Conservation (phyloP, 495 filamentous ascomycete genomes). For the Penicillium maclennaniae region DNA sequence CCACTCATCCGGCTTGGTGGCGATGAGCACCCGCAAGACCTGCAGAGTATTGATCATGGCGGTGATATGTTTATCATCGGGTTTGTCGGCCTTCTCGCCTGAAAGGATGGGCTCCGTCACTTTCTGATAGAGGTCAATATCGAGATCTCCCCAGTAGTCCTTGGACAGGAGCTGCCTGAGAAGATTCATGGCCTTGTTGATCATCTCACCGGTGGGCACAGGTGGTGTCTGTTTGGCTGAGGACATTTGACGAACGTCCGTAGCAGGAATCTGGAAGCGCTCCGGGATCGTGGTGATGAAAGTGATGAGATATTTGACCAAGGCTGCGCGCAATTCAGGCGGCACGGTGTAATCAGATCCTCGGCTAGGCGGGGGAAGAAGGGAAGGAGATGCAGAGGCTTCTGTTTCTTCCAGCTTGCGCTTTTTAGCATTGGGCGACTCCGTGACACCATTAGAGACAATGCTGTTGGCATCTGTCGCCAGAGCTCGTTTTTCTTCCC, state of each 20-base stretch:
- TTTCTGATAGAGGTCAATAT: conserved; percentile 85
- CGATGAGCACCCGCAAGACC: conserved; percentile 80
- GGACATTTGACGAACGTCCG: conserved; percentile 55
- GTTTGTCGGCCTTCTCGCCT: conserved; percentile 61
- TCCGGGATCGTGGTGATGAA: conserved; percentile 90
- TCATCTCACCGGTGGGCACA: conserved; percentile 65
- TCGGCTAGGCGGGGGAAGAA: conserved; percentile 46
- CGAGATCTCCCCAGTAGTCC: conserved; percentile 86
- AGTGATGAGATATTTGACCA: conserved; percentile 89
- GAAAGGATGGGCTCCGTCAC: conserved; percentile 79
- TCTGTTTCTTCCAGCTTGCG: conserved; percentile 62
- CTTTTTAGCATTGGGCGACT: conserved; percentile 73
- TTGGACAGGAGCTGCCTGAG: conserved; percentile 84
- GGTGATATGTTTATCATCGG: conserved; percentile 69
- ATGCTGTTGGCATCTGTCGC: conserved; percentile 35
- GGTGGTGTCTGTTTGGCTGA: conserved; percentile 42
- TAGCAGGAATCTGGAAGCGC: conserved; percentile 69
- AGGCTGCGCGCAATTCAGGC: conserved; percentile 59
- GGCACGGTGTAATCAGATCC: conserved; percentile 68
- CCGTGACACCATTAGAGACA: conserved; percentile 47
- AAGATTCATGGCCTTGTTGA: conserved; percentile 76
- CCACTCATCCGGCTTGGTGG: conserved; percentile 86
- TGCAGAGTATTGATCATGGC: conserved; percentile 89
- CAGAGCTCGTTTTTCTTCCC: conserved; percentile 79
- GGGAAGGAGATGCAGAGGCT: conserved; percentile 34